Evolutionary conservation across 2,329 filamentous ascomycete genomes (phyloP).

Genomic region (Penicillium sp.): DNA sequence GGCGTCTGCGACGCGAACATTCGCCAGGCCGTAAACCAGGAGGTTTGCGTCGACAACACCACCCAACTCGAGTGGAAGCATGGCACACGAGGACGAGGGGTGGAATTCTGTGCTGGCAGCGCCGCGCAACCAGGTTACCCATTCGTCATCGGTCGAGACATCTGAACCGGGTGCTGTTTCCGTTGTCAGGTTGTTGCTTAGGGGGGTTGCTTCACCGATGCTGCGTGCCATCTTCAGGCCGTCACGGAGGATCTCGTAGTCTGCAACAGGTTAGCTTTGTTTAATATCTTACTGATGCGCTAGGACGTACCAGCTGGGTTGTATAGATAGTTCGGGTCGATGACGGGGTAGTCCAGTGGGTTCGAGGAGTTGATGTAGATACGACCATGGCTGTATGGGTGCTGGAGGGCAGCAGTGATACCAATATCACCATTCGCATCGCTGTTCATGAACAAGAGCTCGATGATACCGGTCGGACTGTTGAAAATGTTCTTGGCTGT

Average conservation of each 20-base stretch:
- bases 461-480: constrained; percentile 26
- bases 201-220: constrained; percentile 22
- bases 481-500: constrained; percentile 26
- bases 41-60: constrained; percentile 31
- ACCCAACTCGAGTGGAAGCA: constrained; percentile 26
- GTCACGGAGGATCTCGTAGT: constrained; percentile 24
- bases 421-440: constrained; percentile 28
- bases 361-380: constrained; percentile 33
- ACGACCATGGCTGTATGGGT: constrained; percentile 31
- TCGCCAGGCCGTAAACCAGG: constrained; percentile 30
- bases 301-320: constrained; percentile 25
- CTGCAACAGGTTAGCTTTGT: constrained; percentile 14
- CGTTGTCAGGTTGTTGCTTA: constrained; percentile 19
- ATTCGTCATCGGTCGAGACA: constrained; percentile 25
- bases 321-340: constrained; percentile 29
- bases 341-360: constrained; percentile 30
- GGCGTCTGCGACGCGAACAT: constrained; percentile 33
- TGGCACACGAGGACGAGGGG: constrained; percentile 28
- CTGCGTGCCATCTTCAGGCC: constrained; percentile 28
- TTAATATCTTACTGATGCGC: neutral
- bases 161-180: constrained; percentile 24
- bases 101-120: constrained; percentile 26
- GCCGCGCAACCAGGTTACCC: constrained; percentile 22
- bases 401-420: constrained; percentile 30
- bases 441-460: constrained; percentile 32